Evolutionary conservation across 495 filamentous ascomycete species (phyloP).

Genomic region (Lentithecium fluviatile): DNA sequence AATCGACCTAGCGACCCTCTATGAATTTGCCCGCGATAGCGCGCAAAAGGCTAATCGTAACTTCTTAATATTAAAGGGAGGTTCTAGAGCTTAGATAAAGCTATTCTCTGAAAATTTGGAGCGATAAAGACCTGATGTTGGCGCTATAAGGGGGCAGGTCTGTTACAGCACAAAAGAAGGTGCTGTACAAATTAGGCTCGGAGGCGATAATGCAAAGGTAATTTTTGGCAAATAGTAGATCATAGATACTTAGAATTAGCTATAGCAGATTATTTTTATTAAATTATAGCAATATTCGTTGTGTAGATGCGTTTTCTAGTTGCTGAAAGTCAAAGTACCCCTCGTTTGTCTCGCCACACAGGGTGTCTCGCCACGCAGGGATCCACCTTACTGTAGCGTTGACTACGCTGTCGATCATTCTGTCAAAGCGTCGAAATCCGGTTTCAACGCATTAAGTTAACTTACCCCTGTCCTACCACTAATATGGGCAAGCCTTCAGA

Average conservation of each 20-base stretch:
- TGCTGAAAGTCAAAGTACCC: conserved; percentile 13
- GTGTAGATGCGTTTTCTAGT: conserved; percentile 13
- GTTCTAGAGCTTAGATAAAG: conserved; percentile 10
- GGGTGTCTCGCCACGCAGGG: neutral
- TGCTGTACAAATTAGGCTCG: conserved; percentile 24
- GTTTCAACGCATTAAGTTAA: no score
- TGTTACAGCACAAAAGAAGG: conserved; percentile 25
- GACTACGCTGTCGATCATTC: no score
- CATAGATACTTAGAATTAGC: conserved; percentile 22
- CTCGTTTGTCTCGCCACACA: no score
- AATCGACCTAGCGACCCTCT: no score
- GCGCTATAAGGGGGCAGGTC: conserved; percentile 20
- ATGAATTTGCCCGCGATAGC: conserved; percentile 5
- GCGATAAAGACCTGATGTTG: conserved; percentile 12
- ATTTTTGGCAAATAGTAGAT: conserved; percentile 22
- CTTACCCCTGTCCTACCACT: no score
- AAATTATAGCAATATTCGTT: conserved; percentile 18
- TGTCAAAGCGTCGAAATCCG: no score
- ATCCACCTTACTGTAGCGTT: no score
- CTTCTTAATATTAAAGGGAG: conserved; percentile 14
- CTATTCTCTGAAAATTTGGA: conserved; percentile 14
- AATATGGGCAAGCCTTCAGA: no score
- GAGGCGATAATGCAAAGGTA: conserved; percentile 25
- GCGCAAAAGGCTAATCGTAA: conserved; percentile 11
- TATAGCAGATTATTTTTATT: conserved; percentile 26